Base-by-base conservation (phyloP, 176 grass and related monocot genomes). In the Cenchrus americanus region DNA sequence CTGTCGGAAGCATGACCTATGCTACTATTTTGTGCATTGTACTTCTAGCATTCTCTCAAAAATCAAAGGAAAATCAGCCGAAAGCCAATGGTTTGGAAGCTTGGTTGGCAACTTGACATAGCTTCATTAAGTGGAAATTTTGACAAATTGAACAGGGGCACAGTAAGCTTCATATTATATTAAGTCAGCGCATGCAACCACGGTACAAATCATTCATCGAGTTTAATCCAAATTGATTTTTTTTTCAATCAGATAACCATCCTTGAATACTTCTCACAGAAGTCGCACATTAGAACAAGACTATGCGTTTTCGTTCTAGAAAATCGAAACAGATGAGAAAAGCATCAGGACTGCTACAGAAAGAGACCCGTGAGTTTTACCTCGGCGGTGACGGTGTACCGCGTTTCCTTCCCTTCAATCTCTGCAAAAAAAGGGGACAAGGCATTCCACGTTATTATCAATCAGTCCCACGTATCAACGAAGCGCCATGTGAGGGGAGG, bases 361-460 rank as follows among this genome's bases (percentile, higher is more conserved):
- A 42, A 14, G 34, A 19, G 59, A 49, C 42, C 50, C 53, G 34
- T 14, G 50, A 59, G 32, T 5, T 41, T 18, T 76, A 92, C 93
- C 94, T 97, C 94, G 0, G 26, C 84, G 3, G 86, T 81, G 62
- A 93, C 62, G 0, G 89, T 81, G 78, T 97, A 93, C 71, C 84
- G 78, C 21, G 89, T 88, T 50, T 93, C 89, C 64, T 87, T 93
- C 69, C 84, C 94, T 64, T 86, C 83, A 21, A 97, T 89, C 3
- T 93, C 91, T 96, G 88, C 79, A 22, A 7, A 60, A 60, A 57
- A 17, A 15, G 8, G 6, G 2, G 19, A 8, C 6, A 58, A 62
- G n/a, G 10, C 30, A 21, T 43, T 18, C 8, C 2, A 23, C 49
- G 51, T 81, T 26, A 84, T 22, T 17, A 52, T 6, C 48, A 50